A percentile compares a stretch with the other conserved stretches of the same genome.
Evolutionary conservation across 257 asterid genomes (phyloP).

Genomic region (Ligustrum vulgare): DNA sequence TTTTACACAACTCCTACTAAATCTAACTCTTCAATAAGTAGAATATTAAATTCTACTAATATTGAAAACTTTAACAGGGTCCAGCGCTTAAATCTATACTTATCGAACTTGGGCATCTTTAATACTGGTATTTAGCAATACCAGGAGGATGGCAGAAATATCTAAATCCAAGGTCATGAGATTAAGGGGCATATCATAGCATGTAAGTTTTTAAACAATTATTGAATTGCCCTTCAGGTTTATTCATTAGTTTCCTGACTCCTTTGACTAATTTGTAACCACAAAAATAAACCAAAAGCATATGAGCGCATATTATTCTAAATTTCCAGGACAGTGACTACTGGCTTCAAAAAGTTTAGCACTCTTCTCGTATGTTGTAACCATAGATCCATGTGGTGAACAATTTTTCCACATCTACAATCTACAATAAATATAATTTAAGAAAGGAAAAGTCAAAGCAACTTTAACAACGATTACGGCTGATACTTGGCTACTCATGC

Average conservation of each 20-base stretch:
- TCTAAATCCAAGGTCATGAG: background rate
- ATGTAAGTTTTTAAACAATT: background rate
- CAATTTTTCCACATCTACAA: background rate
- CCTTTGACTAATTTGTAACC: background rate
- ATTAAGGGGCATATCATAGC: background rate
- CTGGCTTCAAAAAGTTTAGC: background rate
- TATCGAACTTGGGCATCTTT: background rate
- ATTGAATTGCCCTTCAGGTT: background rate
- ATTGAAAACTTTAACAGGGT: background rate
- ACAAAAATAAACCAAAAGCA: background rate
- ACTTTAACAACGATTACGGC: background rate
- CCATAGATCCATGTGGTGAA: background rate
- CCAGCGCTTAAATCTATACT: background rate
- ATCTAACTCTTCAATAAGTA: background rate
- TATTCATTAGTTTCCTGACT: background rate
- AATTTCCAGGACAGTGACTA: background rate
- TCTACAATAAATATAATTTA: background rate
- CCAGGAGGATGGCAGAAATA: background rate
- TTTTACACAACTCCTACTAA: conserved; percentile 7
- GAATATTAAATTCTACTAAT: background rate
- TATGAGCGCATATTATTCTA: background rate
- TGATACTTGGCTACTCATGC: background rate
- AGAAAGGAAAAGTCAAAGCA: background rate
- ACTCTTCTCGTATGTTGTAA: background rate
- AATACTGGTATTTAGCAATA: background rate